Conservation (phyloP, 2,329 filamentous ascomycete species). For the Xenosphaeropsis pyriputrescens region DNA sequence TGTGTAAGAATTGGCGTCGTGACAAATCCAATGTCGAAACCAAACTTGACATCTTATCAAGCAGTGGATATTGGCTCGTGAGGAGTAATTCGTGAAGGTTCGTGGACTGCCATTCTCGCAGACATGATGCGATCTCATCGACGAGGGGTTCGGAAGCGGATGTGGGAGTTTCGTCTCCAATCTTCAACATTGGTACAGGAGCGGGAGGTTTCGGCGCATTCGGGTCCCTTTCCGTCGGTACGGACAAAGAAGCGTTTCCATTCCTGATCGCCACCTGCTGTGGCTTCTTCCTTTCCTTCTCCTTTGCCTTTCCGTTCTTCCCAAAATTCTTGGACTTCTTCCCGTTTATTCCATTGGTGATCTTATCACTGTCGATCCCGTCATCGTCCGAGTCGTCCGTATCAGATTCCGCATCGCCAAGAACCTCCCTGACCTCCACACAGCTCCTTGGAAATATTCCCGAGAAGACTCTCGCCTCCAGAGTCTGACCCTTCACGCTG, state of each 20-base stretch:
- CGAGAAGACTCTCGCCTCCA: slow-evolving; percentile 95
- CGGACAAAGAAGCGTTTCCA: slow-evolving; percentile 10
- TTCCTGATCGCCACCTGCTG: slow-evolving; percentile 9
- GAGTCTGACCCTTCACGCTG: slow-evolving; percentile 77
- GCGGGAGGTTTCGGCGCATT: slow-evolving; percentile 66
- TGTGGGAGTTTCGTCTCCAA: slow-evolving; percentile 91
- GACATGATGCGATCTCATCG: slow-evolving; percentile 91
- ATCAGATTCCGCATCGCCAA: slow-evolving; percentile 55
- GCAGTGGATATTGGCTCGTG: slow-evolving; percentile 61
- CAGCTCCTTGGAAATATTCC: slow-evolving; percentile 93
- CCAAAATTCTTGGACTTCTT: neutral
- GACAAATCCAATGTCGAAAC: slow-evolving; percentile 74
- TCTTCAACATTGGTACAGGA: slow-evolving; percentile 92
- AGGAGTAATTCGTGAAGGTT: slow-evolving; percentile 88
- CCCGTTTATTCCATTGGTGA: slow-evolving; percentile 1
- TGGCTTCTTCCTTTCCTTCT: slow-evolving; percentile 5
- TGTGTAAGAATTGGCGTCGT: slow-evolving; percentile 81
- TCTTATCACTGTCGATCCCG: slow-evolving; percentile 5
- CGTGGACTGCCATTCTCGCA: slow-evolving; percentile 96
- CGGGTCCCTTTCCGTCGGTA: slow-evolving; percentile 42
- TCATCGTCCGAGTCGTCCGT: slow-evolving; percentile 25
- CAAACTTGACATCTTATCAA: slow-evolving; percentile 70
- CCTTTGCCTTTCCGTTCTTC: slow-evolving; percentile 2
- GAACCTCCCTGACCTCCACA: slow-evolving; percentile 84
- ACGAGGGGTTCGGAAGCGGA: slow-evolving; percentile 82